Evolutionary conservation across 768 basidiomycete species (phyloP), one percentile per base, ranked within the genome.

Genomic region (Trametes sanguinea): DNA sequence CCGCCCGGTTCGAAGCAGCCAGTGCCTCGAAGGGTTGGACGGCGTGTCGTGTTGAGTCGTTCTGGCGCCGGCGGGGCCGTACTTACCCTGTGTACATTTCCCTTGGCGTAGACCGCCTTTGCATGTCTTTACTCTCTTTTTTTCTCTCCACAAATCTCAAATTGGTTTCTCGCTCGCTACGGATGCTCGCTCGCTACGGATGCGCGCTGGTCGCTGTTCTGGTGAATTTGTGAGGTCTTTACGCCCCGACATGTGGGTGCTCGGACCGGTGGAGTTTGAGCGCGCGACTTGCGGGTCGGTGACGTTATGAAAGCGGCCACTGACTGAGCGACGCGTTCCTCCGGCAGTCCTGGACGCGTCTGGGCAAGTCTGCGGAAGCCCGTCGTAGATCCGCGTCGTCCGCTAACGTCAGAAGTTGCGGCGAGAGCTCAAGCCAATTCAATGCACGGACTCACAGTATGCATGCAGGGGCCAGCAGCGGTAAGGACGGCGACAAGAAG

Each of bases 1-100:
- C 35, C 35, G 55, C 59, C 47, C 53, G 32, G 58, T 45, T 45
- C 55, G 48, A 52, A 43, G 54, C 63, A 58, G 58, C 17, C 42
- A 46, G 53, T 54, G 54, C 54, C 37, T 27, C 62, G 40, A 37
- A 6, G 35, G 35, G 35, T 22, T 22, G 35, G 35, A 37, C 35
- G 35, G 11, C 35, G 35, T 37, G 6, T 6, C 35, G 6, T 37
- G 35, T 11, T 37, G 35, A 6, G 14, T 43, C 42, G 9, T n/a
- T 43, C 10, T 43, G 42, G 10, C 42, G 42, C 13, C 13, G 10
- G 13, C 17, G 46, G 46, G 32, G 4, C 30, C 27, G 10, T 13
- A 14, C 22, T 56, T 44, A 32, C 30, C 33, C 54, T 43, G 29
- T 54, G 39, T 53, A 33, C 51, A 37, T 53, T 53, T 51, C 35